phyloP scores from a whole-genome alignment of 225 moss, liverwort and hornwort genomes.

The Polytrichum commune region DNA sequence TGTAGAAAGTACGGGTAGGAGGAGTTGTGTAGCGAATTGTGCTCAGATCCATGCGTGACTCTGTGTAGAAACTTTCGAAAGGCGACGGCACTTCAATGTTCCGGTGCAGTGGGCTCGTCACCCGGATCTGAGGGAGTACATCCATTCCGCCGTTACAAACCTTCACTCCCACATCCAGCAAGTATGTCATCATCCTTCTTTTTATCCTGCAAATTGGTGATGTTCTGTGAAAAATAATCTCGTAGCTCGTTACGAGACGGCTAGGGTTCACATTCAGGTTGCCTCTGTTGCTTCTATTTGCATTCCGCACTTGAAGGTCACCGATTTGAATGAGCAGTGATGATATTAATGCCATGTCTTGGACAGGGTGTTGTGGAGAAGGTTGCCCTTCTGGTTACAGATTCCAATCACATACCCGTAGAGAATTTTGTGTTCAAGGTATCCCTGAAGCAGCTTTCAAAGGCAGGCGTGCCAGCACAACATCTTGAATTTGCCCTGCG shows the following conservation, averaged over 20 bases:
- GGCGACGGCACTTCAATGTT: slow-evolving; percentile 74
- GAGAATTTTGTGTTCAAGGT: slow-evolving; percentile 86
- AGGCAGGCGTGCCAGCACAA: slow-evolving; percentile 42
- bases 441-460: slow-evolving; percentile 43
- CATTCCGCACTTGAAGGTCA: too few relatives aligned
- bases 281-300: too few relatives aligned
- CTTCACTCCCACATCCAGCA: slow-evolving; percentile 77
- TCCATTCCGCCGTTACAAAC: slow-evolving; percentile 62
- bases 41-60: neutral
- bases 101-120: slow-evolving; percentile 94
- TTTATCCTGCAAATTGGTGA: neutral
- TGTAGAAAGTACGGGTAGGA: neutral
- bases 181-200: slow-evolving; percentile 25
- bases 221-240: too few relatives aligned
- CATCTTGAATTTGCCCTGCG: slow-evolving; percentile 76
- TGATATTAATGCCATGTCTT: too few relatives aligned
- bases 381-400: slow-evolving; percentile 56
- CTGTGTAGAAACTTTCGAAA: slow-evolving; percentile 75
- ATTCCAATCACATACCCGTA: slow-evolving; percentile 49
- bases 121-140: slow-evolving; percentile 80
- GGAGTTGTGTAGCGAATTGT: neutral
- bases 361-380: slow-evolving; percentile 73
- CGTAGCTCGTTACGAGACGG: too few relatives aligned
- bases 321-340: too few relatives aligned
- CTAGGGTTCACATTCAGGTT: too few relatives aligned